These are phyloP conservation scores for Fusarium sp. DNA, from an alignment of 2,329 filamentous ascomycete genomes.

Conservation along the genomic window DNA sequence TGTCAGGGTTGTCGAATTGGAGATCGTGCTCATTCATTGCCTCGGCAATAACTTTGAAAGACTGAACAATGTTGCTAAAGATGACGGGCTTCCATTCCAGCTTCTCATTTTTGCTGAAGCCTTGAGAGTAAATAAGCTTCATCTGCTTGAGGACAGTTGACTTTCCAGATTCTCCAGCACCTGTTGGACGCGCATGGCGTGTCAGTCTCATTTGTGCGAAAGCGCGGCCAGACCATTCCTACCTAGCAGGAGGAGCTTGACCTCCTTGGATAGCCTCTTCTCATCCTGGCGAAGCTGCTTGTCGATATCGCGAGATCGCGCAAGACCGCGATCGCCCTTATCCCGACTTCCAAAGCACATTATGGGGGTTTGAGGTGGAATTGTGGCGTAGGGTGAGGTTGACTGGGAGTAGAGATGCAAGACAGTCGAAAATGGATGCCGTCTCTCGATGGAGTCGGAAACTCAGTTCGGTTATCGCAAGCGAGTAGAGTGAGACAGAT, in stretches of 20 bases:
- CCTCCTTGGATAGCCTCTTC: conserved; percentile 85
- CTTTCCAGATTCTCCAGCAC: conserved; percentile 90
- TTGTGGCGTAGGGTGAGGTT: background rate
- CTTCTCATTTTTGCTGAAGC: conserved; percentile 89
- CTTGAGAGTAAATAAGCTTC: conserved; percentile 95
- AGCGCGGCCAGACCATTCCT: conserved; percentile 22
- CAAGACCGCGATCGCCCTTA: conserved; percentile 58
- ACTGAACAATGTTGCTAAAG: conserved; percentile 93
- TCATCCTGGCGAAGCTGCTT: conserved; percentile 86
- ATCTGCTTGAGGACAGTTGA: conserved; percentile 99
- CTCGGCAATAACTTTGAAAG: conserved; percentile 88
- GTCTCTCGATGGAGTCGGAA: background rate
- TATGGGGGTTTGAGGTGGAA: conserved; percentile 24
- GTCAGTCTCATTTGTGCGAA: conserved; percentile 18
- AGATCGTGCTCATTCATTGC: conserved; percentile 90
- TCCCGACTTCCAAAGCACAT: conserved; percentile 74
- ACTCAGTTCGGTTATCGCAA: background rate
- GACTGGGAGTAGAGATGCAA: background rate
- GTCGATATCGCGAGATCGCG: conserved; percentile 82
- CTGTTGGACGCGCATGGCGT: conserved; percentile 56
- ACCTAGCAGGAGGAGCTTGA: conserved; percentile 95
- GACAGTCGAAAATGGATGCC: background rate
- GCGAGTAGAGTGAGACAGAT: conserved; percentile 1
- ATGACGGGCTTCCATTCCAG: conserved; percentile 95
- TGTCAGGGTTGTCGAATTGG: conserved; percentile 79